phyloP scores from a whole-genome alignment of 2,329 filamentous ascomycete species.

The Colletotrichum endophyticum region DNA sequence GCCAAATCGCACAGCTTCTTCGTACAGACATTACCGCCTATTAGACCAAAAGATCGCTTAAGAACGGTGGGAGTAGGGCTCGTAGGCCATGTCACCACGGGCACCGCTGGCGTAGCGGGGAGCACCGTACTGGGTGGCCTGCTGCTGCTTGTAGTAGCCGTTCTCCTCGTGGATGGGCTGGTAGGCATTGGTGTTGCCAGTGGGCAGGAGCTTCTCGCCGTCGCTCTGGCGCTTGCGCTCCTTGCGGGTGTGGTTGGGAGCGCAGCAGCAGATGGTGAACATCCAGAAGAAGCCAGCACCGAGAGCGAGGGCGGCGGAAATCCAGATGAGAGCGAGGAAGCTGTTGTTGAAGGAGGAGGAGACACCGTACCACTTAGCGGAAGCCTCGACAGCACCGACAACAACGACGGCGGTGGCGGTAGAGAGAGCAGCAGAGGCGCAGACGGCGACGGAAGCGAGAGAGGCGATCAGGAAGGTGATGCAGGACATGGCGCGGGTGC shows the following conservation, averaged over 20 bases:
- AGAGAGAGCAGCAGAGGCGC: slow-evolving; percentile 73
- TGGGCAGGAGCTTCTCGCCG: slow-evolving; percentile 57
- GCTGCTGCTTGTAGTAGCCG: slow-evolving; percentile 43
- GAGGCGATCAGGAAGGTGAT: slow-evolving; percentile 78
- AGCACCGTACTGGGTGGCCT: slow-evolving; percentile 36
- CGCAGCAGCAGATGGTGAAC: slow-evolving; percentile 91
- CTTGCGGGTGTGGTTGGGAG: slow-evolving; percentile 43
- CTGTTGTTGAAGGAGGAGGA: slow-evolving; percentile 67
- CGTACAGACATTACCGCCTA: neutral
- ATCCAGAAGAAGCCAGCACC: slow-evolving; percentile 88
- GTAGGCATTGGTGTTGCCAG: slow-evolving; percentile 47
- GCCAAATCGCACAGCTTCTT: neutral
- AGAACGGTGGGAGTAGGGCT: slow-evolving; percentile 65
- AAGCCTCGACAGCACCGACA: slow-evolving; percentile 68
- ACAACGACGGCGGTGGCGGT: slow-evolving; percentile 77
- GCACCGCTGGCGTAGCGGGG: slow-evolving; percentile 45
- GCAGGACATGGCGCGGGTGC: slow-evolving; percentile 81
- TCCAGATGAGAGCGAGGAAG: slow-evolving; percentile 78
- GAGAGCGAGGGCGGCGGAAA: slow-evolving; percentile 78
- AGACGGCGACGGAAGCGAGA: slow-evolving; percentile 57
- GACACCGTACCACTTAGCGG: slow-evolving; percentile 75
- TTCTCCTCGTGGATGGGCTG: slow-evolving; percentile 48
- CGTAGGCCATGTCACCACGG: slow-evolving; percentile 62
- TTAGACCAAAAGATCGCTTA: slow-evolving; percentile 33
- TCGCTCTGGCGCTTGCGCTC: slow-evolving; percentile 36